Base-by-base conservation (phyloP, 176 grass and related monocot species). In the Dactylis glomerata region DNA sequence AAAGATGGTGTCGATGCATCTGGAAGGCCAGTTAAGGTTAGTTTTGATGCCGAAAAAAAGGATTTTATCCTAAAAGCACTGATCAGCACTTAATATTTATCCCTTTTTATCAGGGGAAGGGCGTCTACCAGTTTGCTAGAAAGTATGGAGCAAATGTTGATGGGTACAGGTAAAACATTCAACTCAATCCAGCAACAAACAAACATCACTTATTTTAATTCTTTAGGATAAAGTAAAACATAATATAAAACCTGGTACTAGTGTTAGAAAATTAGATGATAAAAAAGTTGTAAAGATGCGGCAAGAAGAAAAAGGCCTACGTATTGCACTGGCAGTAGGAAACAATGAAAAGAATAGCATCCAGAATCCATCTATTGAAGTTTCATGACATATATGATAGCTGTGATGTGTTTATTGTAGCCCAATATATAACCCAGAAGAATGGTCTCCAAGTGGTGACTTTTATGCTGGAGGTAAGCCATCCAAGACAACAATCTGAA, bases 141-240 rank as follows among this genome's bases (percentile, higher is more conserved):
- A 98, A 98, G 72, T 98, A 98, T 2, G 91, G 96, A 76, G 93
- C 91, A 73, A 98, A 98, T 68, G 96, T 98, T 55, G 91, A 98
- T 78, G 93, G 91, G 20, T 83, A 86, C 84, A 90, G 84, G 79
- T 90, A 74, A 55, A 78, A 68, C 65, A 46, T 52, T 80, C 68
- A 56, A 13, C 23, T 1, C 32, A 36, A 16, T 33, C 11, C 41
- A 75, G 38, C 10, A 50, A 41, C 22, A 46, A 64, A 41, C 22
- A 61, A 84, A 52, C 2, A 68, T n/a, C 14, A 15, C 44, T 17
- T 26, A 37, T 5, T 19, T 55, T 78, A 15, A 71, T 27, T 42
- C 17, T 24, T 31, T 22, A 68, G 30, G 23, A 17, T 33, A 82
- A 55, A 57, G 10, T 57, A 27, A 17, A n/a, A 73, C n/a, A 10